Evolutionary conservation across 495 filamentous ascomycete genomes (phyloP), one percentile per base, ranked within the genome.

Genomic region (Aspergillus funiculosus): DNA sequence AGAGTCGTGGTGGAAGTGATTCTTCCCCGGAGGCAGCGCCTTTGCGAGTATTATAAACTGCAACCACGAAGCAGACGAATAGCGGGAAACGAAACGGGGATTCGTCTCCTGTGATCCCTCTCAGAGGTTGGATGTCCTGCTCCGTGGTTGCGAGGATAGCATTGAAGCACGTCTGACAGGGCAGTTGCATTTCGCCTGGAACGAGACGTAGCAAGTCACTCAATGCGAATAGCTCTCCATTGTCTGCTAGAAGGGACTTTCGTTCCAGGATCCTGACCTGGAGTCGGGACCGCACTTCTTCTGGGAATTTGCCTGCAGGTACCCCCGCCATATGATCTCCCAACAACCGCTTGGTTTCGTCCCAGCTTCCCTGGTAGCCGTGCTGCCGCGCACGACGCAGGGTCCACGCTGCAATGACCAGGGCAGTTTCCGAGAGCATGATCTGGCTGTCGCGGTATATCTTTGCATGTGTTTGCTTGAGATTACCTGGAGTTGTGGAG

Each of bases 371-470:
- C 15, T 44, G 37, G 4, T 59, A 53, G 20, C 39, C 31, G 22
- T 68, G 67, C 10, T 58, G 53, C 7, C 61, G 56, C 0, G 67
- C 66, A 5, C 66, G 63, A 5, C 52, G 45, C 13, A 73, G 48
- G 3, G 62, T 63, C 67, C 67, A 73, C 13, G 66, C 52, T 0
- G 65, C 65, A 21, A 74, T 59, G 20, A 71, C 51, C 11, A 70
- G 48, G 0, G 71, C 71, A n/a, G 63, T 58, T 43, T 68, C 55
- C 7, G 69, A 69, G 10, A 74, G 42, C 25, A 48, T 49, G 18
- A 69, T 64, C 36, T 66, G 71, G 13, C 68, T 60, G 15, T 72
- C 60, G 15, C 71, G 66, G 52, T 72, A 74, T n/a, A 66, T 51
- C 19, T 70, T 62, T 2, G 63, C 65, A 41, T 67, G 66, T 0